Conservation (phyloP, 148 eudicot species). For the Rhododendron vialii region DNA sequence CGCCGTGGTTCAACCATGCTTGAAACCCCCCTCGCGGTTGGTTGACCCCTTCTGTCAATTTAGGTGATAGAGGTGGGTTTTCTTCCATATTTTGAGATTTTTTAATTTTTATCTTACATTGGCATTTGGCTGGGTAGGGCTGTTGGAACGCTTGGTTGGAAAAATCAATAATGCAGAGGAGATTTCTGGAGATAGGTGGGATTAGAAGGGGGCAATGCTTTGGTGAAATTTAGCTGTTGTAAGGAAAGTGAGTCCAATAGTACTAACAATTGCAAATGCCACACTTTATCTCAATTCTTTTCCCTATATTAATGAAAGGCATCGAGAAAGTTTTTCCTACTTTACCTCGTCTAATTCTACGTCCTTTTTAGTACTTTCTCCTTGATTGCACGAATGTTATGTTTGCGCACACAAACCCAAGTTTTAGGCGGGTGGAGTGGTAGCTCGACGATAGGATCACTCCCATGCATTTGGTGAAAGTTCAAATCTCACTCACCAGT, state of each 20-base stretch:
- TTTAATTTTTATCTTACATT: neutral
- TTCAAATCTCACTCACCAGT: too few species aligned
- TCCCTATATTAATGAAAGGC: constrained; percentile 16
- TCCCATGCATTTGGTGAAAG: too few species aligned
- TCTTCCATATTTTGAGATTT: constrained; percentile 5
- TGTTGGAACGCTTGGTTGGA: constrained; percentile 15
- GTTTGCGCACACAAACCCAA: neutral
- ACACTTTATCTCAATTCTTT: constrained; percentile 8
- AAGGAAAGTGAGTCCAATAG: constrained; percentile 22
- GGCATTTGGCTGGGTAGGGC: constrained; percentile 19
- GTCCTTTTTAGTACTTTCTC: neutral
- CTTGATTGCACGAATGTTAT: neutral
- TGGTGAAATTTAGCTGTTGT: neutral
- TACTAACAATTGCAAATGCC: constrained; percentile 26
- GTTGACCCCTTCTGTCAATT: neutral
- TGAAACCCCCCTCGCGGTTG: constrained; percentile 12
- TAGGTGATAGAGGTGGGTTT: constrained; percentile 4
- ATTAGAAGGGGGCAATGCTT: neutral
- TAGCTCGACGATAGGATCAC: too few species aligned
- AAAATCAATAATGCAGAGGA: neutral
- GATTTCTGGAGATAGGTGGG: neutral
- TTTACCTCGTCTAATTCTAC: neutral
- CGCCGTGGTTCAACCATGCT: constrained; percentile 79
- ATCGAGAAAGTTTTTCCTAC: constrained; percentile 5
- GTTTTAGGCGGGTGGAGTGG: neutral